Evolutionary conservation across 306 rosid genomes (phyloP).

Genomic region (Oxytropis ochrocephala): DNA sequence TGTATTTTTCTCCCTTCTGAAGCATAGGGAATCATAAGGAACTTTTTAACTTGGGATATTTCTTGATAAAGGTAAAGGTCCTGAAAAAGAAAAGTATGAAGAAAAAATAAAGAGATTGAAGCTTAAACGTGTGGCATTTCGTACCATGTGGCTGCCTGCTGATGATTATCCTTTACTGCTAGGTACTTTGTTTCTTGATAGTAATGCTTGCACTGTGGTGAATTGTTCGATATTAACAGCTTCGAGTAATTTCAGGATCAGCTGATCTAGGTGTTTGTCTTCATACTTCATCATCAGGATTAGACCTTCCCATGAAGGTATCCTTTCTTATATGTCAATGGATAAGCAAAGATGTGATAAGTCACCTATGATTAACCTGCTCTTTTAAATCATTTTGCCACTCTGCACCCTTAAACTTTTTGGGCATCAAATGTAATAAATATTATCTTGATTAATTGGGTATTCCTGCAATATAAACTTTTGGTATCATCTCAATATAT

Average conservation of each 20-base stretch:
- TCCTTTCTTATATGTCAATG: neutral
- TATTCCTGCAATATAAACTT: neutral
- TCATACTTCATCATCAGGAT: slow-evolving; percentile 94
- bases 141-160: slow-evolving; percentile 92
- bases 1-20: neutral
- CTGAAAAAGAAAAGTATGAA: slow-evolving; percentile 78
- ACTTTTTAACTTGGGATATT: slow-evolving; percentile 7
- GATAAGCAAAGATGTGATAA: neutral
- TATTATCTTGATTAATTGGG: neutral
- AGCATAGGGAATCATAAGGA: slow-evolving; percentile 1
- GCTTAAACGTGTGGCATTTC: slow-evolving; percentile 91
- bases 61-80: slow-evolving; percentile 75
- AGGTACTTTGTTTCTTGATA: slow-evolving; percentile 42
- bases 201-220: neutral
- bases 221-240: slow-evolving; percentile 6
- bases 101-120: slow-evolving; percentile 66
- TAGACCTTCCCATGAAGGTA: slow-evolving; percentile 99
- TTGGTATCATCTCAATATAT: neutral
- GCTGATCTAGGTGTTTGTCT: slow-evolving; percentile 92
- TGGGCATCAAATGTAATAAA: neutral
- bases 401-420: neutral
- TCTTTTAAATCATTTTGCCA: neutral
- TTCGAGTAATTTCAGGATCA: slow-evolving; percentile 57
- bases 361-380: neutral
- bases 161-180: slow-evolving; percentile 92